Percentiles rank a stretch among this genome's conserved stretches.
phyloP scores from a whole-genome alignment of 1,284 basidiomycete genomes.

The Leccinum pachyderme region DNA sequence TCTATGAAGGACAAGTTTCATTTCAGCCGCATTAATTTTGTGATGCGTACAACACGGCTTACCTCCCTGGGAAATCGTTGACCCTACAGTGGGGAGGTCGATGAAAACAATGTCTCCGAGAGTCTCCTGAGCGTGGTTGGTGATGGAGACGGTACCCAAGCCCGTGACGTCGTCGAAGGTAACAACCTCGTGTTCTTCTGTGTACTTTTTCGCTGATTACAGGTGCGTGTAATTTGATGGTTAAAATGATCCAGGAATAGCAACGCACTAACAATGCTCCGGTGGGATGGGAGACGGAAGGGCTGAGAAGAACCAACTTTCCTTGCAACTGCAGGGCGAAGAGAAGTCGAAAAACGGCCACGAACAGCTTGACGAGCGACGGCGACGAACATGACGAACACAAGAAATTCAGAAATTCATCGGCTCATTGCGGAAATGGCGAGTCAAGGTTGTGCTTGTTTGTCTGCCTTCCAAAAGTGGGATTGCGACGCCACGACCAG shows the following conservation, averaged over 20 bases:
- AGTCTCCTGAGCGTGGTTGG: conserved; percentile 86
- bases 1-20: conserved; percentile 47
- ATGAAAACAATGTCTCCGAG: conserved; percentile 98
- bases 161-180: conserved; percentile 78
- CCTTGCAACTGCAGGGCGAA: background rate
- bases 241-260: background rate
- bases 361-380: conserved; percentile 23
- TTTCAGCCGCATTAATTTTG: conserved; percentile 7
- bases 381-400: conserved; percentile 23
- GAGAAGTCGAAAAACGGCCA: conserved; percentile 8
- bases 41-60: conserved; percentile 26
- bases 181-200: conserved; percentile 90
- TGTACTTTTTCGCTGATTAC: conserved; percentile 74
- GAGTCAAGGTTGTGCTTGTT: conserved; percentile 10
- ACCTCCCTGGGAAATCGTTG: conserved; percentile 79
- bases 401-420: background rate
- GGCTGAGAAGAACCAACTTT: background rate
- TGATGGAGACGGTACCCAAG: conserved; percentile 86
- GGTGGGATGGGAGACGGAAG: conserved; percentile 13
- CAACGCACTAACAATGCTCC: conserved; percentile 33
- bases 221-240: background rate
- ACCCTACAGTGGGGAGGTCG: conserved; percentile 79
- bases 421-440: conserved; percentile 17
- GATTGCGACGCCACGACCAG: conserved; percentile 17
- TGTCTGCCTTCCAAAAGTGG: background rate